Evolutionary conservation across 2,329 filamentous ascomycete species (phyloP), one percentile per base, ranked within the genome.

Genomic region (Hypoxylon sp.): DNA sequence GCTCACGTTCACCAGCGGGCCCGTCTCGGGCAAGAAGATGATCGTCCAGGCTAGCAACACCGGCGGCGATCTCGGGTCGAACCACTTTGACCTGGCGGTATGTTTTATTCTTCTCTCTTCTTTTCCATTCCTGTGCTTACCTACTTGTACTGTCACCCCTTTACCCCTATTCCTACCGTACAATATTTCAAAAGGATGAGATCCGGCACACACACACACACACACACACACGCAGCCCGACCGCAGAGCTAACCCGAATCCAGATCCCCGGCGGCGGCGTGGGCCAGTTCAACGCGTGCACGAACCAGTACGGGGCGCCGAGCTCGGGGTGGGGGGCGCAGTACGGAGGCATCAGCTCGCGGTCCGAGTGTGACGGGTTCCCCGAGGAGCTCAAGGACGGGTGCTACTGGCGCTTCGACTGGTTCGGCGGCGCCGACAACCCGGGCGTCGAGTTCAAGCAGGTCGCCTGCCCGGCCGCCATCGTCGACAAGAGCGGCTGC

Each of bases 351-450:
- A 76, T 87, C 61, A 73, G 74, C 17, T 78, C 77, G 47, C 75
- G 80, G 51, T 72, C 74, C 47, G 78, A 82, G 26, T 88, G 85
- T 73, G 74, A 78, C 58, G 68, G 70, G 48, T 82, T 85, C 73
- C 85, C 85, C 0, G 73, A 69, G 31, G 74, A 77, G 31, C 76
- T 88, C 48, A 81, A 84, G 75, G 75, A 73, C 8, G 85, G 85
- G 7, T 88, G 85, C 74, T 75, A 81, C 70, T 88, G 84, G 82
- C 82, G 84, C 58, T 88, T 87, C 68, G 82, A 87, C 75, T 88
- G 84, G 84, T 86, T 87, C 73, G 67, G 77, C 62, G 80, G 80
- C 60, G 79, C 83, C 45, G 81, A 86, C 69, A 87, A 86, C 73
- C 83, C 84, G 5, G 67, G 66, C 23, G 80, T 87, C 50, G 75